Evolutionary conservation across 129 eudicot genomes (phyloP), one percentile per base, ranked within the genome.

Genomic region (Pittosporum tobira): DNA sequence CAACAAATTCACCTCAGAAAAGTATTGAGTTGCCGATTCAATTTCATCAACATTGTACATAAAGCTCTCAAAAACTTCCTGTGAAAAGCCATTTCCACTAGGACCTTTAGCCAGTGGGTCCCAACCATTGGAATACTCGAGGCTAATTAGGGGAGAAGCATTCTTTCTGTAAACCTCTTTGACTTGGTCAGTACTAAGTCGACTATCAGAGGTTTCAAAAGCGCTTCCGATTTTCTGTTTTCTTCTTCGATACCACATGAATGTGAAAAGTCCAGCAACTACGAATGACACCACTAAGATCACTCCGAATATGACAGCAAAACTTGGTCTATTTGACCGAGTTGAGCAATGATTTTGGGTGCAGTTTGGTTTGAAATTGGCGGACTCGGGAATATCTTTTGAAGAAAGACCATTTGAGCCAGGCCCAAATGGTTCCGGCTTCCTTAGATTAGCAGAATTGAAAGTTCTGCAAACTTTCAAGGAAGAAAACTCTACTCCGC

Each of bases 121-220:
- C 99, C 99, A 93, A 29, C 99, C 94, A 19, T 71, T 84, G 14
- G 99, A 87, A 57, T 87, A 93, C 71, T 87, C 99, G 11, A 93
- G 84, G 52, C 82, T 81, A 42, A 79, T 73, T 26, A 93, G 94
- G 19, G 99, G 94, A 18, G 99, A 88, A 0, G 75, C 83, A 48
- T 82, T 81, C 78, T 75, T 86, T 51, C 88, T 79, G 63, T 68
- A 70, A 57, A 77, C 88, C 50, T 81, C 96, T 65, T 78, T 80
- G 37, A 61, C 75, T 21, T 77, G 94, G 44, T 91, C 96, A 38
- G 77, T 77, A 15, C 94, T 87, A 15, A 76, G 74, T 28, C 96
- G 77, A 31, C 79, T 57, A 46, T 78, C 96, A 15, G 81, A 60
- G 2, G 73, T 44, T 25, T 87, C 94, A 18, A 69, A 72, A 16